A percentile compares a stretch with the other conserved stretches of the same genome.
These are phyloP conservation scores for Kuraishia borneana DNA, from an alignment of 805 yeast species.

Conservation along the genomic window DNA sequence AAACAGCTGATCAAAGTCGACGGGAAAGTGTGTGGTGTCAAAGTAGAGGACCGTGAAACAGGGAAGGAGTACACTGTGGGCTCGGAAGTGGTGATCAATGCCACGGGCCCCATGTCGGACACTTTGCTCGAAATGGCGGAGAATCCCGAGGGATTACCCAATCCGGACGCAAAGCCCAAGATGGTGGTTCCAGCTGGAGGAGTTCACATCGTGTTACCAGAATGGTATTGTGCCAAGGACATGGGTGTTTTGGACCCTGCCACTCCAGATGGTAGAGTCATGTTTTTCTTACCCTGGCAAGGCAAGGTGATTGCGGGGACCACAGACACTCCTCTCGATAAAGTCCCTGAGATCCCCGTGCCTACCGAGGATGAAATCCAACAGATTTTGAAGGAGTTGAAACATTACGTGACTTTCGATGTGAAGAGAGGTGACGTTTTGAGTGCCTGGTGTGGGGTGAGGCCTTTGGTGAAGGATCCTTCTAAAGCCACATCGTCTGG, in stretches of 20 bases:
- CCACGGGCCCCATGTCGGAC: slow-evolving; percentile 93
- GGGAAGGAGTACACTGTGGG: slow-evolving; percentile 48
- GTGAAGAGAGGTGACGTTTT: slow-evolving; percentile 84
- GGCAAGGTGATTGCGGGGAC: slow-evolving; percentile 95
- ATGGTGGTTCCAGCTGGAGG: slow-evolving; percentile 95
- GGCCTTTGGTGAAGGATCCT: slow-evolving; percentile 89
- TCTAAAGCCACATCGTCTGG: slow-evolving; percentile 33
- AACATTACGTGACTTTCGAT: slow-evolving; percentile 80
- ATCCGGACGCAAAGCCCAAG: slow-evolving; percentile 36
- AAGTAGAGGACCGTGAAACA: slow-evolving; percentile 62
- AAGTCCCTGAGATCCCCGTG: slow-evolving; percentile 63
- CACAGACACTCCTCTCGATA: slow-evolving; percentile 77
- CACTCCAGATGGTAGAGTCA: slow-evolving; percentile 90
- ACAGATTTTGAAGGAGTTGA: slow-evolving; percentile 79
- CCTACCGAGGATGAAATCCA: slow-evolving; percentile 85
- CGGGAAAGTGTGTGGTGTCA: slow-evolving; percentile 60
- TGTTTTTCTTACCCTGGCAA: slow-evolving; percentile 97
- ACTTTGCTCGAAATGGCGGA: slow-evolving; percentile 78
- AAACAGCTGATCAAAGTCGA: slow-evolving; percentile 58
- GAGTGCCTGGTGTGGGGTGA: slow-evolving; percentile 94
- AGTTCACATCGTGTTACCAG: slow-evolving; percentile 87
- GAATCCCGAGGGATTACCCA: slow-evolving; percentile 53
- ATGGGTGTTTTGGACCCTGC: slow-evolving; percentile 87
- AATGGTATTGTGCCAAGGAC: slow-evolving; percentile 78
- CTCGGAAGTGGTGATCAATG: slow-evolving; percentile 74